These are phyloP conservation scores for Mycena vulgaris DNA, from an alignment of 768 basidiomycete species.

Conservation along the genomic window DNA sequence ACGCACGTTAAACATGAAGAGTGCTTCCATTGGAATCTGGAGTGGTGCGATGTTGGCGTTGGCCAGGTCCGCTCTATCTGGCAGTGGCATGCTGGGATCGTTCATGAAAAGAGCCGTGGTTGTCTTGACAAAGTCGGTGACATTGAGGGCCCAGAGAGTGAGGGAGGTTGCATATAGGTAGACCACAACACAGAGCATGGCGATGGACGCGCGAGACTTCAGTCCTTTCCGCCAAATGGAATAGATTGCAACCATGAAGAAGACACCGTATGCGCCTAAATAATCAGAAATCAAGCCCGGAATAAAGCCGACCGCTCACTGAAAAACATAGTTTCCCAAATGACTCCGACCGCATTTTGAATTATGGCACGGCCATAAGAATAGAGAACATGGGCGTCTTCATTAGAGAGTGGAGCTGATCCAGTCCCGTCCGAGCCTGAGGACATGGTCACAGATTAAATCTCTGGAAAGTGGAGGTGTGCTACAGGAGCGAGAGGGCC, in stretches of 20 bases:
- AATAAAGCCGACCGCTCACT: background rate
- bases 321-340: conserved; percentile 29
- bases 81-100: background rate
- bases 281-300: no score
- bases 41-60: background rate
- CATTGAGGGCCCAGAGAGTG: conserved; percentile 20
- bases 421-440: background rate
- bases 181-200: conserved; percentile 18
- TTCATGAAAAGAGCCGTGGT: background rate
- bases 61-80: background rate
- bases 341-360: conserved; percentile 17
- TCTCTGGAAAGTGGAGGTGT: no score
- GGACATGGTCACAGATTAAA: background rate
- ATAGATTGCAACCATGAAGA: conserved; percentile 26
- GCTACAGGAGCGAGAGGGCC: no score
- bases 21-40: conserved; percentile 6
- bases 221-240: conserved; percentile 29
- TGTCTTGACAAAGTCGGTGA: no score
- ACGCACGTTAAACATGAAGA: conserved; percentile 23
- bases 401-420: conserved; percentile 9
- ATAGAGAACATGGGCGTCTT: conserved; percentile 17
- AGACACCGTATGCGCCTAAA: conserved; percentile 31
- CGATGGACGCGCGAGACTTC: background rate
- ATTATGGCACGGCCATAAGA: conserved; percentile 10
- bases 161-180: conserved; percentile 24